Percentiles rank a stretch among this genome's conserved stretches.
These are phyloP conservation scores for Naganishia onofrii DNA, from an alignment of 768 basidiomycete genomes.

Conservation along the genomic window DNA sequence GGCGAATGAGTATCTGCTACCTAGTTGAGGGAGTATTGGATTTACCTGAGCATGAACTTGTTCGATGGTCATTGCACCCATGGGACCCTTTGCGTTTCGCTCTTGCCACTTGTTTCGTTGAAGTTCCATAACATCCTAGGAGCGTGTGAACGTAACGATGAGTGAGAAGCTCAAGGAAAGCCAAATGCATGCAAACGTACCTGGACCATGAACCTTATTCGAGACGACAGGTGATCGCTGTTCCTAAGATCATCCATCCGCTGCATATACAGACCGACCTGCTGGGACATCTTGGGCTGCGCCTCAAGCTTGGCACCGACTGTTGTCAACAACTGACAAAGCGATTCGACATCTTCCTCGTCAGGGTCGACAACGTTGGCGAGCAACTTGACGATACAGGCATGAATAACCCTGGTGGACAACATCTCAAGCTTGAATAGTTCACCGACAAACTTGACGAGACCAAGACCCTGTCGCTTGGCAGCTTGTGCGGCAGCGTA, in stretches of 20 bases:
- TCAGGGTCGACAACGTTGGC: conserved; percentile 91
- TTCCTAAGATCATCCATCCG: conserved; percentile 79
- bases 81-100: too few relatives aligned
- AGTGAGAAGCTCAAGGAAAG: not conserved
- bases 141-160: conserved; percentile 1
- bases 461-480: conserved; percentile 90
- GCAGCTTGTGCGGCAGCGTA: conserved; percentile 77
- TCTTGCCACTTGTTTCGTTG: conserved; percentile 51
- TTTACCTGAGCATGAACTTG: too few relatives aligned
- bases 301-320: conserved; percentile 77
- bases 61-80: too few relatives aligned
- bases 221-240: conserved; percentile 70
- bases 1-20: too few relatives aligned
- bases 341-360: conserved; percentile 94
- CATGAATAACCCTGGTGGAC: conserved; percentile 96
- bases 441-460: conserved; percentile 97
- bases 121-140: conserved; percentile 83
- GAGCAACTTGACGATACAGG: conserved; percentile 92
- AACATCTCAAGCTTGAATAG: conserved; percentile 97
- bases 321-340: conserved; percentile 86
- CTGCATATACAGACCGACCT: conserved; percentile 85
- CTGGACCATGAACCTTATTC: conserved; percentile 94
- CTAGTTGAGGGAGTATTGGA: too few relatives aligned
- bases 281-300: conserved; percentile 65
- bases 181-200: conserved; percentile 55